Percentiles rank a stretch among this genome's conserved stretches.
These are phyloP conservation scores for Erythrophleum ivorense DNA, from an alignment of 331 rosid genomes.

Conservation along the genomic window DNA sequence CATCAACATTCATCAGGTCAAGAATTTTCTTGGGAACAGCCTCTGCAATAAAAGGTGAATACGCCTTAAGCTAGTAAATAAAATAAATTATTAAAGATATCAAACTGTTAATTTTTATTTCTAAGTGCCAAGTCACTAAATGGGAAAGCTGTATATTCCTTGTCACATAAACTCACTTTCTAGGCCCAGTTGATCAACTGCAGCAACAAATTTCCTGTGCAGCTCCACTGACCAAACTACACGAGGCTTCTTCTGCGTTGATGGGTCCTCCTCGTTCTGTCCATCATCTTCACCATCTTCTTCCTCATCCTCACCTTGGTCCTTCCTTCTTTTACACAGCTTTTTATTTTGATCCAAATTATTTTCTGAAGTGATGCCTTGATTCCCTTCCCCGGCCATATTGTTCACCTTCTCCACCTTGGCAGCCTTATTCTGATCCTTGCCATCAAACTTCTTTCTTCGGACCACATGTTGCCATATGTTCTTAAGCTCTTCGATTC, in stretches of 20 bases:
- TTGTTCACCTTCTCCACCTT: slow-evolving; percentile 43
- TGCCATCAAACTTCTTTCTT: slow-evolving; percentile 50
- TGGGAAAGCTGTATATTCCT: background rate
- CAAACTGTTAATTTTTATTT: background rate
- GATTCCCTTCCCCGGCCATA: slow-evolving; percentile 50
- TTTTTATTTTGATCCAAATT: slow-evolving; percentile 51
- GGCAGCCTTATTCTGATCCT: slow-evolving; percentile 52
- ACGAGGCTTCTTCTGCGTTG: slow-evolving; percentile 76
- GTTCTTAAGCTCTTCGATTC: slow-evolving; percentile 86
- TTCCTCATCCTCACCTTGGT: slow-evolving; percentile 58
- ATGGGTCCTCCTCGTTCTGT: slow-evolving; percentile 51
- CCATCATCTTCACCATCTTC: slow-evolving; percentile 35
- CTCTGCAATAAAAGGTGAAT: slow-evolving; percentile 57
- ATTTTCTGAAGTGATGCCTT: slow-evolving; percentile 42
- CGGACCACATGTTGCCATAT: slow-evolving; percentile 94
- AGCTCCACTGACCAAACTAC: slow-evolving; percentile 82
- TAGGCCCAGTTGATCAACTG: slow-evolving; percentile 75
- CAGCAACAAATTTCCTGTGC: slow-evolving; percentile 81
- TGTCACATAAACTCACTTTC: slow-evolving; percentile 66
- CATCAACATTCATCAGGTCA: slow-evolving; percentile 88
- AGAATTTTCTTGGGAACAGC: slow-evolving; percentile 97
- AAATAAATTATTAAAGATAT: background rate
- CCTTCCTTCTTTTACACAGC: slow-evolving; percentile 63
- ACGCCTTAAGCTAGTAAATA: slow-evolving; percentile 23
- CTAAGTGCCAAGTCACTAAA: slow-evolving; percentile 10